Evolutionary conservation across 176 grass and related monocot species (phyloP).

Genomic region (Oryza punctata): DNA sequence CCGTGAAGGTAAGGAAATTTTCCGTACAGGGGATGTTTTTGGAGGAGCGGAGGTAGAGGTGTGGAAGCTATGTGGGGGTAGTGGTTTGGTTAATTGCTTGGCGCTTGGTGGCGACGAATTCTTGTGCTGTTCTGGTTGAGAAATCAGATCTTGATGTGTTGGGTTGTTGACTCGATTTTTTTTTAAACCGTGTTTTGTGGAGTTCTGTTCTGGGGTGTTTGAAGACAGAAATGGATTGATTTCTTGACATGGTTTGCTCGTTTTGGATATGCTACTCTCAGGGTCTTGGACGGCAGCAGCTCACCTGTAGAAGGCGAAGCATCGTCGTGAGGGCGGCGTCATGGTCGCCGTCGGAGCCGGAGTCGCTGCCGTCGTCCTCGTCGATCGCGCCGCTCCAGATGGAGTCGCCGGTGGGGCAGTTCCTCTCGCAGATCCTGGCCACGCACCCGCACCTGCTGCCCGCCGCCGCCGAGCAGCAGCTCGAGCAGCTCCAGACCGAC

Average conservation of each 20-base stretch:
- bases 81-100: background rate
- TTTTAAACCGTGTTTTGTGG: background rate
- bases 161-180: background rate
- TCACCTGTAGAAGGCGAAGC: conserved; percentile 43
- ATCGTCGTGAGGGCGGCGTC: conserved; percentile 63
- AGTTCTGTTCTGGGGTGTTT: background rate
- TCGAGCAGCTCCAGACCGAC: conserved; percentile 85
- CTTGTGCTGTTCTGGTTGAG: background rate
- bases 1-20: conserved; percentile 67
- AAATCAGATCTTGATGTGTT: background rate
- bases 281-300: conserved; percentile 59
- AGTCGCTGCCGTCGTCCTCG: conserved; percentile 47
- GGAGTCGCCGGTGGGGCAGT: conserved; percentile 86
- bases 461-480: conserved; percentile 88
- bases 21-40: background rate
- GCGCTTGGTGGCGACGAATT: background rate
- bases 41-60: background rate
- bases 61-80: background rate
- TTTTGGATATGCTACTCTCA: conserved; percentile 23
- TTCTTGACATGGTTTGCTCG: background rate
- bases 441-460: conserved; percentile 90
- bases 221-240: conserved; percentile 17
- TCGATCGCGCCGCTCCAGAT: conserved; percentile 84
- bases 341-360: conserved; percentile 34
- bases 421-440: conserved; percentile 82